Conservation (phyloP, 257 asterid species). For the Eustoma russellianum region DNA sequence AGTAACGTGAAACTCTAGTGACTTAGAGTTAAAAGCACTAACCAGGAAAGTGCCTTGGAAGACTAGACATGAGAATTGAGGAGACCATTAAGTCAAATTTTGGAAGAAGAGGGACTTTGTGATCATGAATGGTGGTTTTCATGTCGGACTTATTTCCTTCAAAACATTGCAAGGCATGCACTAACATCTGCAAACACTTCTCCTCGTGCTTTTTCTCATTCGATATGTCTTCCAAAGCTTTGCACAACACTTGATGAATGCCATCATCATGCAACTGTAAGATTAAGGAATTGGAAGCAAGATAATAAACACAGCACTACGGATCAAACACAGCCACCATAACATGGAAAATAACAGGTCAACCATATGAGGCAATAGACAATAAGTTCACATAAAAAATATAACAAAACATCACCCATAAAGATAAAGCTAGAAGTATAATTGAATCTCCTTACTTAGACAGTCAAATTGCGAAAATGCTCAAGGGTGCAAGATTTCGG, state of each 20-base stretch:
- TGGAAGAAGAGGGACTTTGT: conserved; percentile 37
- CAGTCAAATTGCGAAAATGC: too few species aligned
- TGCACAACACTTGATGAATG: conserved; percentile 54
- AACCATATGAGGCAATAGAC: too few species aligned
- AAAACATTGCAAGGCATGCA: conserved; percentile 47
- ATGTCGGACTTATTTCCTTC: conserved; percentile 30
- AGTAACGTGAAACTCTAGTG: too few species aligned
- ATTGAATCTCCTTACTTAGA: too few species aligned
- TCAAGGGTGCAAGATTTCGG: too few species aligned
- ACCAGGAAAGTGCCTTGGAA: conserved; percentile 91
- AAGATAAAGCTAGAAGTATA: too few species aligned
- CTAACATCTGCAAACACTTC: conserved; percentile 63
- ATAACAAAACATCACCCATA: too few species aligned
- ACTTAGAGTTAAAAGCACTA: conserved; percentile 5
- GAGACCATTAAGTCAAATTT: conserved; percentile 63
- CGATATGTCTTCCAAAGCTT: conserved; percentile 76
- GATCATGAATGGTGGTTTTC: conserved; percentile 27
- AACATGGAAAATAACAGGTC: not conserved
- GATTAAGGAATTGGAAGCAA: conserved; percentile 2
- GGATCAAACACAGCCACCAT: not conserved
- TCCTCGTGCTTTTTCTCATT: conserved; percentile 64
- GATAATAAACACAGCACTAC: not conserved
- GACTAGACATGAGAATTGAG: conserved; percentile 79
- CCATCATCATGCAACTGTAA: conserved; percentile 48
- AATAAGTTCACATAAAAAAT: too few species aligned